These are phyloP conservation scores for Pistacia vera DNA, from an alignment of 345 rosid genomes.

Conservation along the genomic window DNA sequence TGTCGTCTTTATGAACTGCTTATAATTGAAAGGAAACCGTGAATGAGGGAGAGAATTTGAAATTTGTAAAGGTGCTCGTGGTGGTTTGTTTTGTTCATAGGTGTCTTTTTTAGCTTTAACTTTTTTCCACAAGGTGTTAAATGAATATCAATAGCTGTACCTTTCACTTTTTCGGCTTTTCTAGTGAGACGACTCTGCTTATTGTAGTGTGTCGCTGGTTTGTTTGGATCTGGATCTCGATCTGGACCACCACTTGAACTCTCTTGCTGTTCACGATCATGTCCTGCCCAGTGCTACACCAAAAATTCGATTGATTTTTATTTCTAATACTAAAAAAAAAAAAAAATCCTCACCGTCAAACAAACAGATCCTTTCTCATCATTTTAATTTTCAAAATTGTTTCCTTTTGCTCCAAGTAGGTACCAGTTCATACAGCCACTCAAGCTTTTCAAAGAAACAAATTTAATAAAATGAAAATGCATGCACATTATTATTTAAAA, in stretches of 20 bases:
- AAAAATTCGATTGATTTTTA: neutral
- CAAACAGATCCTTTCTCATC: constrained; percentile 3
- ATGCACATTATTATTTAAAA: constrained; percentile 1
- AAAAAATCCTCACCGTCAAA: neutral
- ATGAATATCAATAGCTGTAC: constrained; percentile 29
- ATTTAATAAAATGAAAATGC: neutral
- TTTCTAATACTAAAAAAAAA: neutral
- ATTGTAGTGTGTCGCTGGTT: constrained; percentile 37
- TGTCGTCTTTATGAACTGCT: constrained; percentile 60
- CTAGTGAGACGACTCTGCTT: constrained; percentile 53
- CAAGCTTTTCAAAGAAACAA: constrained; percentile 1
- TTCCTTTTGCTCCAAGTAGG: neutral
- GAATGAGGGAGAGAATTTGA: constrained; percentile 25
- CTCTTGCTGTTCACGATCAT: constrained; percentile 53
- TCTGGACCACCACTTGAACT: constrained; percentile 69
- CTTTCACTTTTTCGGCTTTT: constrained; percentile 66
- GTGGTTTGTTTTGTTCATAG: constrained; percentile 15
- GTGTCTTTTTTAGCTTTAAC: constrained; percentile 15
- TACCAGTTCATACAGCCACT: neutral
- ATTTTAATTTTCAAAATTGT: neutral
- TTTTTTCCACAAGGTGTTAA: constrained; percentile 19
- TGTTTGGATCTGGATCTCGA: constrained; percentile 77
- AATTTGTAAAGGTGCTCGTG: constrained; percentile 16
- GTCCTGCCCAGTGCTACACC: constrained; percentile 67
- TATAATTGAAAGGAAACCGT: constrained; percentile 29